Percentiles rank a stretch among this genome's conserved stretches.
phyloP scores from a whole-genome alignment of 305 asterid genomes.

The Andrographis paniculata region DNA sequence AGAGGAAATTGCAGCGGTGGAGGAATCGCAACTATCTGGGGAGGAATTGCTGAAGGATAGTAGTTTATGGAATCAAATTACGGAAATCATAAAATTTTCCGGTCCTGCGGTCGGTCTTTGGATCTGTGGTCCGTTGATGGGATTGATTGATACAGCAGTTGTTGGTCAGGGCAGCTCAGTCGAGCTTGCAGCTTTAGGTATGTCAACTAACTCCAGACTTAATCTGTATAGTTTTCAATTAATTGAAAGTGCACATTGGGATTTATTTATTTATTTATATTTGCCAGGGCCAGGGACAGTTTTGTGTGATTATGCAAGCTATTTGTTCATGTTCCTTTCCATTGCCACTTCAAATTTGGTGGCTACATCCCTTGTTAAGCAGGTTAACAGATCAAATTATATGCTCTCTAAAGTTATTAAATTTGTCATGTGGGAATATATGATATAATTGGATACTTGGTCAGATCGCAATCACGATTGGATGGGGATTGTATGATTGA shows the following conservation, averaged over 20 bases:
- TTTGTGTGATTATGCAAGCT: conserved; percentile 71
- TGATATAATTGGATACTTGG: no score
- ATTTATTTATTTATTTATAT: conserved; percentile 36
- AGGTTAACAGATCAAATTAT: conserved; percentile 32
- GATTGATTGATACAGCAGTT: conserved; percentile 77
- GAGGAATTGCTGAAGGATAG: conserved; percentile 31
- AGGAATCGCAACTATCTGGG: no score
- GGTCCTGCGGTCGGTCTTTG: conserved; percentile 88
- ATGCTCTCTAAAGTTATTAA: neutral
- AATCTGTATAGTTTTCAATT: neutral
- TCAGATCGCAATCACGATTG: neutral
- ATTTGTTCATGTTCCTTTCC: conserved; percentile 86
- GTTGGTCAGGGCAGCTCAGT: conserved; percentile 81
- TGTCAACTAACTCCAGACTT: neutral
- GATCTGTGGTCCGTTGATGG: conserved; percentile 77
- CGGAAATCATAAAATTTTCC: conserved; percentile 65
- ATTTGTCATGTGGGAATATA: no score
- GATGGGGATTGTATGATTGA: neutral
- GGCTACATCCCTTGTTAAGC: conserved; percentile 78
- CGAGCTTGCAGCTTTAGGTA: conserved; percentile 88
- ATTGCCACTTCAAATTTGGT: conserved; percentile 94
- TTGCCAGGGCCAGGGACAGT: conserved; percentile 93
- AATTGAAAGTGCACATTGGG: no score
- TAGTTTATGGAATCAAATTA: conserved; percentile 51
- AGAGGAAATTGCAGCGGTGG: conserved; percentile 11